Percentiles rank a stretch among this genome's conserved stretches.
Evolutionary conservation across 208 protist genomes (phyloP).

Genomic region (Porcisia hertigi): DNA sequence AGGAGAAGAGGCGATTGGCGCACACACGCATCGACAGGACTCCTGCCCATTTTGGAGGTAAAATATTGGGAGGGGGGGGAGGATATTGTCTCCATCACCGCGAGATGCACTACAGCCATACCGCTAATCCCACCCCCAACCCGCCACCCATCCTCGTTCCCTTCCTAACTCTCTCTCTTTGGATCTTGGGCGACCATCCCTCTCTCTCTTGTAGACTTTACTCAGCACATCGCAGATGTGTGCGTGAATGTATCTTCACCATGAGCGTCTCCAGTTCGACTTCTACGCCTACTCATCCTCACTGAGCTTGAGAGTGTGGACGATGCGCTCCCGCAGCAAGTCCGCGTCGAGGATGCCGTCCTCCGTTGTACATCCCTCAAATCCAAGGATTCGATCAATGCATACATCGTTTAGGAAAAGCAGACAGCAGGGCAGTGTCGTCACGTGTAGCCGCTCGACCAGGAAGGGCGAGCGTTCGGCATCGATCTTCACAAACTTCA

Average conservation of each 20-base stretch:
- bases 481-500: conserved; percentile 95
- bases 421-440: conserved; percentile 92
- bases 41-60: neutral
- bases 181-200: neutral
- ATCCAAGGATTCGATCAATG: conserved; percentile 95
- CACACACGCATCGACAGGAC: conserved; percentile 10
- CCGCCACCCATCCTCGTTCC: neutral
- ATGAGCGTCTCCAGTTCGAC: neutral
- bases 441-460: conserved; percentile 90
- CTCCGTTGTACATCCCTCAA: conserved; percentile 89
- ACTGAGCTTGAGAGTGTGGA: conserved; percentile 31
- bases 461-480: conserved; percentile 95
- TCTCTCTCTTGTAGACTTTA: neutral
- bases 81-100: neutral
- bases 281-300: conserved; percentile 5
- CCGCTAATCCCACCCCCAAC: neutral
- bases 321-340: conserved; percentile 71
- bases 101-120: neutral
- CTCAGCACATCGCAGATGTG: neutral
- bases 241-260: neutral
- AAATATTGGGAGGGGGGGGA: neutral
- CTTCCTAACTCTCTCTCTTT: neutral
- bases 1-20: neutral
- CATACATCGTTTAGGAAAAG: conserved; percentile 94
- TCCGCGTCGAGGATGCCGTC: conserved; percentile 84